These are phyloP conservation scores for Viola pubescens DNA, from an alignment of 441 rosid genomes.

Conservation along the genomic window DNA sequence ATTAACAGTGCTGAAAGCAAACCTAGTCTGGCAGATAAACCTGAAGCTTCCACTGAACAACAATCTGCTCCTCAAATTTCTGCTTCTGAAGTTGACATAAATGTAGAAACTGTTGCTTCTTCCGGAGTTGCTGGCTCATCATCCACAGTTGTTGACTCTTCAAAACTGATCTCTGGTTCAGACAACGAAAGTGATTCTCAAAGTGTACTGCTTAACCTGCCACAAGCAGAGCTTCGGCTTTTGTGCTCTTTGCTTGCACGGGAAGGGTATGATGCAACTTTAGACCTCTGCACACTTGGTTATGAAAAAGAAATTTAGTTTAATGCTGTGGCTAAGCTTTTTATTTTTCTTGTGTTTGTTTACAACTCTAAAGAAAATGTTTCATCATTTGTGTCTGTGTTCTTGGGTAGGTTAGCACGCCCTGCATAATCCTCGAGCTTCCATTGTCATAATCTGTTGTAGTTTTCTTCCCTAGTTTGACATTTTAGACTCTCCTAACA, in stretches of 20 bases:
- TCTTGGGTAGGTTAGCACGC: no score
- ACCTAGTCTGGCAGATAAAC: conserved; percentile 41
- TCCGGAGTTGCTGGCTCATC: conserved; percentile 36
- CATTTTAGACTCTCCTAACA: no score
- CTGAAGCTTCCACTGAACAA: conserved; percentile 40
- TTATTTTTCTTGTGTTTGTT: conserved; percentile 1
- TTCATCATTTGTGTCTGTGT: no score
- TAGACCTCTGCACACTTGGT: neutral
- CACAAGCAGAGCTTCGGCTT: conserved; percentile 72
- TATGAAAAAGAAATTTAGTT: no score
- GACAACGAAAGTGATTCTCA: conserved; percentile 54
- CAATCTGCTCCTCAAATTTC: conserved; percentile 34
- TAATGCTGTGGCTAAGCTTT: neutral
- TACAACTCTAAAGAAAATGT: no score
- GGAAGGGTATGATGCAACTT: conserved; percentile 60
- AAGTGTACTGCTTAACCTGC: conserved; percentile 60
- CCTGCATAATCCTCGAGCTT: no score
- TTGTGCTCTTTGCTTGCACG: conserved; percentile 93
- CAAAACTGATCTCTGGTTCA: conserved; percentile 38
- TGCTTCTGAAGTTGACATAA: conserved; percentile 34
- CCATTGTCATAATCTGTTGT: no score
- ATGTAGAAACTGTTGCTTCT: conserved; percentile 34
- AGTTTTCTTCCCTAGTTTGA: no score
- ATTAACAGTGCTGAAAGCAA: conserved; percentile 73
- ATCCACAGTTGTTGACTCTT: conserved; percentile 31